A percentile compares a stretch with the other conserved stretches of the same genome.
phyloP scores from a whole-genome alignment of 805 yeast genomes.

The Pichia scutulata region DNA sequence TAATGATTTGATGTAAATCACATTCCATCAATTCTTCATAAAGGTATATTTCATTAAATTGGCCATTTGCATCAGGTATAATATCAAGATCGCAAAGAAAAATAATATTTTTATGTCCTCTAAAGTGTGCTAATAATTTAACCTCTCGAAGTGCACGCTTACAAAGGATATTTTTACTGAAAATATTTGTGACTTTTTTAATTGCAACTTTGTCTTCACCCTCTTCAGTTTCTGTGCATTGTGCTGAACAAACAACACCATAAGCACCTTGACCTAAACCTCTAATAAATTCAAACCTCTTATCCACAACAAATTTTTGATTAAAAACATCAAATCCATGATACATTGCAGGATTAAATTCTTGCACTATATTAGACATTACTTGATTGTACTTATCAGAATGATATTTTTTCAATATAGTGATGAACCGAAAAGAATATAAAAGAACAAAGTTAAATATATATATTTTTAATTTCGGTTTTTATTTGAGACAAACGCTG shows the following conservation, averaged over 20 bases:
- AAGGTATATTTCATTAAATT: constrained; percentile 84
- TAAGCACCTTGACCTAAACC: constrained; percentile 98
- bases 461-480: not conserved
- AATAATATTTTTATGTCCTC: constrained; percentile 95
- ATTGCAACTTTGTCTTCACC: constrained; percentile 89
- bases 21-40: constrained; percentile 98
- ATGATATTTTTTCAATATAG: not conserved
- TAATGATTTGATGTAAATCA: constrained; percentile 94
- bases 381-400: not conserved
- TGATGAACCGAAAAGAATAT: not conserved
- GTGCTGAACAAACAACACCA: constrained; percentile 93
- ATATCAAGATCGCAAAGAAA: constrained; percentile 93
- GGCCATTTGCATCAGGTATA: constrained; percentile 58
- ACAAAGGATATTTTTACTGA: constrained; percentile 82
- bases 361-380: not conserved
- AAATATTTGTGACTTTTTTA: constrained; percentile 91
- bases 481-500: not conserved
- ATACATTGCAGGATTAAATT: constrained; percentile 19
- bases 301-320: constrained; percentile 90
- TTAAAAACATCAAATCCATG: constrained; percentile 51
- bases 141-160: constrained; percentile 88
- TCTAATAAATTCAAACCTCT: constrained; percentile 78
- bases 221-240: constrained; percentile 61
- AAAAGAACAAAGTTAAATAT: not conserved
- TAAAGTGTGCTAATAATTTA: constrained; percentile 81